Percentiles rank a stretch among this genome's conserved stretches.
phyloP scores from a whole-genome alignment of 371 early-diverging fungal genomes.

The Syncephalastrum contaminatum region DNA sequence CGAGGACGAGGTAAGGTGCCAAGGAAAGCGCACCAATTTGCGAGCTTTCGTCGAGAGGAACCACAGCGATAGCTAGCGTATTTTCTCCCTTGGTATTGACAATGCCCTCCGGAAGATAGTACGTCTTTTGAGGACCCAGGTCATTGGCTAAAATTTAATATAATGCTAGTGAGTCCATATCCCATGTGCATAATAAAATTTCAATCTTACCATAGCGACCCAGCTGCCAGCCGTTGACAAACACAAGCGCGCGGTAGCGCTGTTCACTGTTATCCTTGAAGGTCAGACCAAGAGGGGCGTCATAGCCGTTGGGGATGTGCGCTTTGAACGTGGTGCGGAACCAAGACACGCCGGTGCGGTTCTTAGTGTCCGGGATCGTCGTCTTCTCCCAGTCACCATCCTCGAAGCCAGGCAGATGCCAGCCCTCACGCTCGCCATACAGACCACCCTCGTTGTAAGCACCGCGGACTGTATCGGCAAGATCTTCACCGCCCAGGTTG shows the following conservation, averaged over 20 bases:
- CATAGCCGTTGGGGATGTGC: conserved; percentile 16
- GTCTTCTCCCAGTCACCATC: conserved; percentile 16
- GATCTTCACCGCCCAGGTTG: conserved; percentile 24
- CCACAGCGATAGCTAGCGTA: conserved; percentile 17
- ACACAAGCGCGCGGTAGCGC: conserved; percentile 17
- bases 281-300: conserved; percentile 14
- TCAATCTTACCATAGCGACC: conserved; percentile 16
- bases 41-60: conserved; percentile 15
- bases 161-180: no score
- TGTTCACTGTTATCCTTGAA: conserved; percentile 11
- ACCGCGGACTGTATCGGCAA: conserved; percentile 21
- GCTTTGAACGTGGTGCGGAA: conserved; percentile 16
- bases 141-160: conserved; percentile 13
- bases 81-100: conserved; percentile 21
- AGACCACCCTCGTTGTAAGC: conserved; percentile 23
- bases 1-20: conserved; percentile 11
- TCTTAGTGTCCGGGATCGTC: conserved; percentile 8
- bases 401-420: conserved; percentile 24
- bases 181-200: no score
- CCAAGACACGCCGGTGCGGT: conserved; percentile 19
- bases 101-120: conserved; percentile 20
- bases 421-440: conserved; percentile 24
- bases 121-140: conserved; percentile 20
- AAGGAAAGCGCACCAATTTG: conserved; percentile 14
- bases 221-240: conserved; percentile 28